Percentiles rank a stretch among this genome's conserved stretches.
These are phyloP conservation scores for Allium fistulosum DNA, from an alignment of 106 monocot genomes.

Conservation along the genomic window DNA sequence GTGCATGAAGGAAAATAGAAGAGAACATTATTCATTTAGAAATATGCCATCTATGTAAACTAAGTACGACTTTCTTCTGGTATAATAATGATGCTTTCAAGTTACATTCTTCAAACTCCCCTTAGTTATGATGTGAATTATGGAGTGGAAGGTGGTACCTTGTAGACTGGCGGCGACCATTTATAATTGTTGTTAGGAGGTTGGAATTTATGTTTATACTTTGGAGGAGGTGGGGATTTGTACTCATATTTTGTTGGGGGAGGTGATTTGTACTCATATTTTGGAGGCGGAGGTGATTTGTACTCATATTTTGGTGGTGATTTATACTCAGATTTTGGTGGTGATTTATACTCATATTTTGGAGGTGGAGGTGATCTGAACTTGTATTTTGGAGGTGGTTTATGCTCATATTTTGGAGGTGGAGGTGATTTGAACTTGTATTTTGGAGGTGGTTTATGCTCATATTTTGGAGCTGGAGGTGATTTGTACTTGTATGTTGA, in stretches of 20 bases:
- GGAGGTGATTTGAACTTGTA: background rate
- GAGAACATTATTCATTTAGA: constrained; percentile 4
- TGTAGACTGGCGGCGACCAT: background rate
- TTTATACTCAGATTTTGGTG: background rate
- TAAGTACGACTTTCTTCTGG: no score
- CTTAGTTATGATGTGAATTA: no score
- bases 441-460: background rate
- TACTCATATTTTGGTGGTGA: background rate
- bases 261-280: background rate
- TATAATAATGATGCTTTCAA: no score
- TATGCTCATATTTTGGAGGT: background rate
- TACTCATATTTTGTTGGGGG: background rate
- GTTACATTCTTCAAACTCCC: no score
- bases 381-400: background rate
- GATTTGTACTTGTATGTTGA: background rate
- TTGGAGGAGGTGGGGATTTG: background rate
- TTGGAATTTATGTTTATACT: background rate
- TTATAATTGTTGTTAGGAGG: background rate
- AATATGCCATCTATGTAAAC: background rate
- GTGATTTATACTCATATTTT: background rate
- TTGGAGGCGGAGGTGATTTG: background rate
- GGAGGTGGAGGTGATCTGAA: background rate
- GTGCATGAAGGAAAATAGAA: background rate
- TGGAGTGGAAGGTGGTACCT: no score
- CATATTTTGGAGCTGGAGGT: background rate